Conservation (phyloP, 371 early-diverging fungal species). For the Mucor plumbeus region DNA sequence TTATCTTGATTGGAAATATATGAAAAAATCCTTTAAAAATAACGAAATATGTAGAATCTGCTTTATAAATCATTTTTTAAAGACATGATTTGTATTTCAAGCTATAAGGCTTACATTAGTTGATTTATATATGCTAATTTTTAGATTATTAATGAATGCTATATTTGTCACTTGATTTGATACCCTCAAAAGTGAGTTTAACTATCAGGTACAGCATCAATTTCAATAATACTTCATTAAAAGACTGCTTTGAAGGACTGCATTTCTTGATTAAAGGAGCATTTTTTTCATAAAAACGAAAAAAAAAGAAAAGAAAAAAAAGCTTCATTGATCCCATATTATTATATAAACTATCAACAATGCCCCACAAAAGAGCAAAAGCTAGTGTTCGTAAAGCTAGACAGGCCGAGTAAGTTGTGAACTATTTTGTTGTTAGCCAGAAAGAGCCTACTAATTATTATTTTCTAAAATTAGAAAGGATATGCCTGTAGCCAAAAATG, state of each 20-base stretch:
- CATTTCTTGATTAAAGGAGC: neutral
- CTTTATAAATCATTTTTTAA: too few relatives aligned
- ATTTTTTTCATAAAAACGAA: slow-evolving; percentile 1
- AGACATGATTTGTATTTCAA: too few relatives aligned
- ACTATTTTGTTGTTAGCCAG: neutral
- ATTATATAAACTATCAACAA: slow-evolving; percentile 7
- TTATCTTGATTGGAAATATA: too few relatives aligned
- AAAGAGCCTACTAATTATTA: neutral
- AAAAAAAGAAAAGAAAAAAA: neutral
- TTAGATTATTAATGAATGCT: too few relatives aligned
- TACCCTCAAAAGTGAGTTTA: neutral
- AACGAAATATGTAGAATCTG: too few relatives aligned
- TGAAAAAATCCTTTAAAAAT: too few relatives aligned
- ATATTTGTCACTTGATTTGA: neutral
- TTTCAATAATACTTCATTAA: neutral
- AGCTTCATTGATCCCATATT: neutral
- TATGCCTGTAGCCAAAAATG: slow-evolving; percentile 31
- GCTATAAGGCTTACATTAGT: too few relatives aligned
- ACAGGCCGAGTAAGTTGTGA: slow-evolving; percentile 28
- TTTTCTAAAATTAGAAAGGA: slow-evolving; percentile 14
- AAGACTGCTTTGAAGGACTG: slow-evolving; percentile 8
- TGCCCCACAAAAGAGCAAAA: slow-evolving; percentile 54
- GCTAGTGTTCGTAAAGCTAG: slow-evolving; percentile 42
- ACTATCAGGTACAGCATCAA: neutral
- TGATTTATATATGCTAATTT: too few relatives aligned